Evolutionary conservation across 2,329 filamentous ascomycete species (phyloP), one percentile per base, ranked within the genome.

Genomic region (Amauroascus verrucosus): DNA sequence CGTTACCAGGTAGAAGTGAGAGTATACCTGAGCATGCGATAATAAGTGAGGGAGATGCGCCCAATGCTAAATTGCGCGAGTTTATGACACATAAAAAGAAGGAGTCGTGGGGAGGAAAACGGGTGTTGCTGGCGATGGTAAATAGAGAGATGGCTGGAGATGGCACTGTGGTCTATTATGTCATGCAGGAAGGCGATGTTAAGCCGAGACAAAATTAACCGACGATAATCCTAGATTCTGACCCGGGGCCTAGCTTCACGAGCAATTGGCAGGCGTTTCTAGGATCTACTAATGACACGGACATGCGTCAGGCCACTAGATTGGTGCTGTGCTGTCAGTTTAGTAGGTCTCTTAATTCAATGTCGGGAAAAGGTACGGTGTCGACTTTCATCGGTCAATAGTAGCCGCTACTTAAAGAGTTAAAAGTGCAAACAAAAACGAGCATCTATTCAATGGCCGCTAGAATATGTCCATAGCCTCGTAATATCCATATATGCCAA

Each of bases 161-260:
- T 63, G 81, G 80, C 40, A 84, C 81, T 1, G 73, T 83, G 28
- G 78, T 81, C 35, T 84, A 83, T 64, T 84, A 84, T 63, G 75
- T 84, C 57, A 72, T 83, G 47, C 79, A 82, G 60, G 80, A 83
- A 62, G 81, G 80, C 3, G 73, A 80, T 50, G 78, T 83, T 26
- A 84, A 84, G 67, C 81, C 81, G 11, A 70, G 81, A 57, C 81
- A 83, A 65, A 83, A 84, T 65, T 83, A 66, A 71, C 49, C 54
- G 53, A 54, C 18, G 47, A 51, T 38, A 32, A 28, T 14, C 33
- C 18, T 16, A n/a, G 7, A 7, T 26, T 41, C 22, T 18, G 30
- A 24, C 3, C 6, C 14, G 22, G 33, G 13, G 14, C 14, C 18
- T 30, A 14, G 24, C 41, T 16, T 6, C 18, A 30, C 3, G 14